A percentile compares a stretch with the other conserved stretches of the same genome.
These are phyloP conservation scores for Tylopilus balloui DNA, from an alignment of 768 basidiomycete genomes.

Conservation along the genomic window DNA sequence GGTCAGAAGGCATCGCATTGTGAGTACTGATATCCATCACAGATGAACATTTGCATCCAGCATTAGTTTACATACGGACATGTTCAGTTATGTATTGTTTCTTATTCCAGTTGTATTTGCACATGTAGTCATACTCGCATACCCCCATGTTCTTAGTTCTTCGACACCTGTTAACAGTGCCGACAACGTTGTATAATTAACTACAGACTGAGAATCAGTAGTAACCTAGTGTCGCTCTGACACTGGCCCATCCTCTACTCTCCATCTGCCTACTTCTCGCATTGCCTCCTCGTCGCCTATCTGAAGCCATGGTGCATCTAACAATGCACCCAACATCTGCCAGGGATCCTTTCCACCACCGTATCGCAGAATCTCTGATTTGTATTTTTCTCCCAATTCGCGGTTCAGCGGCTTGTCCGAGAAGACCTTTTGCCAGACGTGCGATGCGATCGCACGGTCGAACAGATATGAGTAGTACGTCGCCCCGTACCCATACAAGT, in stretches of 20 bases:
- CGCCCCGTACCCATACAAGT: slow-evolving; percentile 93
- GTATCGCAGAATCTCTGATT: slow-evolving; percentile 64
- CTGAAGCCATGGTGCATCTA: slow-evolving; percentile 61
- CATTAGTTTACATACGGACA: slow-evolving; percentile 5
- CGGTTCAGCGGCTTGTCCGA: slow-evolving; percentile 60
- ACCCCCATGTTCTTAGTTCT: not conserved
- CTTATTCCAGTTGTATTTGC: not conserved
- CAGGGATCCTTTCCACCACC: slow-evolving; percentile 94
- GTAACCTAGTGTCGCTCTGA: slow-evolving; percentile 51
- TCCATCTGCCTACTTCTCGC: slow-evolving; percentile 88
- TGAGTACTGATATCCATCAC: not conserved
- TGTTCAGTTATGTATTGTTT: slow-evolving; percentile 18
- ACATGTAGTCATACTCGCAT: not conserved
- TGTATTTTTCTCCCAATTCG: slow-evolving; percentile 77
- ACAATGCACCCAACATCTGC: slow-evolving; percentile 77
- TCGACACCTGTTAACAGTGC: not conserved
- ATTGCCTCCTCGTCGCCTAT: slow-evolving; percentile 78
- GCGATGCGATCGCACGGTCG: slow-evolving; percentile 90
- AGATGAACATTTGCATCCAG: slow-evolving; percentile 5
- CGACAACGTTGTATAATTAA: too few relatives aligned
- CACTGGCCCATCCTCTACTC: slow-evolving; percentile 67
- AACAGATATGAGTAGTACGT: slow-evolving; percentile 98
- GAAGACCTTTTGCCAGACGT: slow-evolving; percentile 84
- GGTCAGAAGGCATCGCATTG: slow-evolving; percentile 16
- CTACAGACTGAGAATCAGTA: not conserved